Evolutionary conservation across 768 basidiomycete genomes (phyloP).

Genomic region (Tulasnella sp.): DNA sequence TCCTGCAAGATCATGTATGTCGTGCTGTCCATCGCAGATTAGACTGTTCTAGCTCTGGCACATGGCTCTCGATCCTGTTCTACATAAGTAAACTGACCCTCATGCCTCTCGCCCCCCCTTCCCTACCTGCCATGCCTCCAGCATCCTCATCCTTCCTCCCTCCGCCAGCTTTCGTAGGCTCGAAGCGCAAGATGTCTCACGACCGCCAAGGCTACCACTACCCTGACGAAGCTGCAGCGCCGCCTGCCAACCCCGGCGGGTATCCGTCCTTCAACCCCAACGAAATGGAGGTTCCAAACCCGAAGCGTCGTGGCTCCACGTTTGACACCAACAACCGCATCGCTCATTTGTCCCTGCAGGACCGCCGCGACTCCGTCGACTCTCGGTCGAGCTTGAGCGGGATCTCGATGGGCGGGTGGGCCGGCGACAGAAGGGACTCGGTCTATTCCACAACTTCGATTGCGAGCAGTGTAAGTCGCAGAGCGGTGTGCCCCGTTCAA

Average conservation of each 20-base stretch:
- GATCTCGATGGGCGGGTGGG: conserved; percentile 52
- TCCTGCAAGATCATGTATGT: conserved; percentile 18
- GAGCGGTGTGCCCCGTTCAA: conserved; percentile 45
- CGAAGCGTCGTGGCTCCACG: conserved; percentile 82
- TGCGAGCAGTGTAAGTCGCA: conserved; percentile 46
- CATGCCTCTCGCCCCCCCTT: conserved; percentile 16
- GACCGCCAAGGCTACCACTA: conserved; percentile 41
- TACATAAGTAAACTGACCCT: conserved; percentile 20
- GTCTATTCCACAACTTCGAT: conserved; percentile 64
- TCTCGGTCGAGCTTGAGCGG: conserved; percentile 47
- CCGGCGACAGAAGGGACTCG: conserved; percentile 72
- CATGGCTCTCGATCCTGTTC: conserved; percentile 19
- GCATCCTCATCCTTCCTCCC: conserved; percentile 29
- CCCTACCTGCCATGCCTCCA: conserved; percentile 22
- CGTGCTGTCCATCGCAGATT: conserved; percentile 12
- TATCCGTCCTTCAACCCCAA: conserved; percentile 20
- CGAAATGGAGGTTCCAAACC: conserved; percentile 58
- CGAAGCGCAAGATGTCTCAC: conserved; percentile 75
- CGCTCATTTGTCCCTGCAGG: conserved; percentile 73
- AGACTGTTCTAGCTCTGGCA: conserved; percentile 21
- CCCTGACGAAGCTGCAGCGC: conserved; percentile 19
- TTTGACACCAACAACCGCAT: conserved; percentile 72
- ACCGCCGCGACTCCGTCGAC: conserved; percentile 78
- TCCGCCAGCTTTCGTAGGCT: conserved; percentile 30
- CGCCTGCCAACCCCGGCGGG: conserved; percentile 11